A percentile compares a stretch with the other conserved stretches of the same genome.
phyloP scores from a whole-genome alignment of 345 rosid genomes.

The Syzygium grande region DNA sequence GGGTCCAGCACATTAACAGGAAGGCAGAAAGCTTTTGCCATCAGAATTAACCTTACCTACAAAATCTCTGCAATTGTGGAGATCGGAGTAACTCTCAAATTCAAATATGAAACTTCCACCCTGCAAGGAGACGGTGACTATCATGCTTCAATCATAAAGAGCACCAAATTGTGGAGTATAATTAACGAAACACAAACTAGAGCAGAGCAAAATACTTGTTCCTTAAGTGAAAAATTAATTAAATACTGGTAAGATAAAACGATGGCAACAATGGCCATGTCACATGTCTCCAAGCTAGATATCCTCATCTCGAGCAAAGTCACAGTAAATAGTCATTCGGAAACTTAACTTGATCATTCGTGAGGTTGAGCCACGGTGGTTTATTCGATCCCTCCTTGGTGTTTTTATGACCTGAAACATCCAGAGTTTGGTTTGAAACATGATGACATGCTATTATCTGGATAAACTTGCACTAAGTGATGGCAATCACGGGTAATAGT shows the following conservation, averaged over 20 bases:
- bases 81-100: conserved; percentile 74
- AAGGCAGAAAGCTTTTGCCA: neutral
- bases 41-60: conserved; percentile 46
- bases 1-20: neutral
- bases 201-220: neutral
- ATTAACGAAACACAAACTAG: neutral
- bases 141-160: neutral
- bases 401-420: conserved; percentile 48
- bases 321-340: neutral
- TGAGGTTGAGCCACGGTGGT: conserved; percentile 88
- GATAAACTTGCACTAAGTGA: neutral
- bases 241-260: neutral
- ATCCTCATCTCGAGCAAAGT: neutral
- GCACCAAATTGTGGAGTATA: neutral
- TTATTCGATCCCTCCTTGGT: conserved; percentile 78
- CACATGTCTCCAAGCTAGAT: neutral
- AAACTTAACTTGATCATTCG: conserved; percentile 48
- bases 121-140: conserved; percentile 20
- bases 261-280: neutral
- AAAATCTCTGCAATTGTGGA: conserved; percentile 68
- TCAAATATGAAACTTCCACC: conserved; percentile 74
- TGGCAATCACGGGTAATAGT: neutral
- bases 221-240: neutral
- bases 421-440: neutral
- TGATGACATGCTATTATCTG: neutral